Evolutionary conservation across 768 basidiomycete genomes (phyloP).

Genomic region (Tricholoma saponaceum): DNA sequence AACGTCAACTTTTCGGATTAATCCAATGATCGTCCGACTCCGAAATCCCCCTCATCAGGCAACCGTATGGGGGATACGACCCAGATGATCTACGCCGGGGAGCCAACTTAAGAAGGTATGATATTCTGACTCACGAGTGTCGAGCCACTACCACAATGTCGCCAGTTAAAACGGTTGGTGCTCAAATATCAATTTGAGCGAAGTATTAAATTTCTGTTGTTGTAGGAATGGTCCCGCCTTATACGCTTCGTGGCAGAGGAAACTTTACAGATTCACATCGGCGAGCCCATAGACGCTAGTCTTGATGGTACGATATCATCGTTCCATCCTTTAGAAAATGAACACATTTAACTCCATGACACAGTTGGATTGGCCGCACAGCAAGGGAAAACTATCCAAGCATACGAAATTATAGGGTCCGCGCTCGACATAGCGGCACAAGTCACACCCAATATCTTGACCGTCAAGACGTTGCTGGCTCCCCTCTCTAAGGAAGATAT

Average conservation of each 20-base stretch:
- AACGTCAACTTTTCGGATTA: too few species aligned
- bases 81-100: neutral
- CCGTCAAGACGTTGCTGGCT: slow-evolving; percentile 65
- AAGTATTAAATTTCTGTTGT: neutral
- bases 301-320: slow-evolving; percentile 50
- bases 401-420: slow-evolving; percentile 68
- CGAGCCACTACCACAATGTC: slow-evolving; percentile 1
- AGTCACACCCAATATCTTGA: slow-evolving; percentile 59
- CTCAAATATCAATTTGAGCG: neutral
- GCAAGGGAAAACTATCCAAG: slow-evolving; percentile 54
- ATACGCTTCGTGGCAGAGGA: slow-evolving; percentile 80
- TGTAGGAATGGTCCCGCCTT: slow-evolving; percentile 72
- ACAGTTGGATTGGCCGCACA: slow-evolving; percentile 60
- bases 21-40: neutral
- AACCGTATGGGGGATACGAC: too few species aligned
- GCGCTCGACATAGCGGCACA: slow-evolving; percentile 63
- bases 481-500: slow-evolving; percentile 67
- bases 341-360: neutral
- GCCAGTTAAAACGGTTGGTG: slow-evolving; percentile 1
- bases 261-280: slow-evolving; percentile 70
- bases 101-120: too few species aligned
- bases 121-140: neutral
- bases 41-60: neutral
- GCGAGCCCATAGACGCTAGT: slow-evolving; percentile 64
- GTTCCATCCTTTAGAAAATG: neutral